Percentiles rank a stretch among this genome's conserved stretches.
These are phyloP conservation scores for Sphenostylis stenocarpa DNA, from an alignment of 306 rosid genomes.

Conservation along the genomic window DNA sequence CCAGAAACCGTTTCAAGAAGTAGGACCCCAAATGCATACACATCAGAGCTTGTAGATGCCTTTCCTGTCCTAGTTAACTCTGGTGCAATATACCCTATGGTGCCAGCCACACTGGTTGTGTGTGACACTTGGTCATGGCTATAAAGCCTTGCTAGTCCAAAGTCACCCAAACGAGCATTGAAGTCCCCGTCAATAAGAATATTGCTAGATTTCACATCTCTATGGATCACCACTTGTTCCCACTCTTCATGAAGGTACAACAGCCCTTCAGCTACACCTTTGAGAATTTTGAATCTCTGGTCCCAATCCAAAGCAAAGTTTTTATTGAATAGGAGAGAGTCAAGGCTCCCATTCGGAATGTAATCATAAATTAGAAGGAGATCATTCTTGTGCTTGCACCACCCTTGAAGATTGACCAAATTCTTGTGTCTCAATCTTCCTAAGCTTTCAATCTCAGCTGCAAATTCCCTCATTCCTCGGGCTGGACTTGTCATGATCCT, in stretches of 20 bases:
- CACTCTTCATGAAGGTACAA: slow-evolving; percentile 38
- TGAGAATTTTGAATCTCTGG: slow-evolving; percentile 3
- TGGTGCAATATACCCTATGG: slow-evolving; percentile 18
- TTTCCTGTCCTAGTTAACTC: slow-evolving; percentile 20
- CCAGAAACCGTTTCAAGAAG: slow-evolving; percentile 16
- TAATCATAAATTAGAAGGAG: slow-evolving; percentile 11
- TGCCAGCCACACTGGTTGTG: slow-evolving; percentile 19
- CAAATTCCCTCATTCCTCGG: slow-evolving; percentile 17
- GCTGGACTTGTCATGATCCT: neutral
- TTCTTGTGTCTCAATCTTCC: slow-evolving; percentile 26
- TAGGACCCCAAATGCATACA: slow-evolving; percentile 23
- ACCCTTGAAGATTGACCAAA: slow-evolving; percentile 27
- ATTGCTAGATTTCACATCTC: slow-evolving; percentile 72
- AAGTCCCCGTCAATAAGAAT: slow-evolving; percentile 33
- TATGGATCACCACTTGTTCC: slow-evolving; percentile 72
- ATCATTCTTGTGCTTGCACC: slow-evolving; percentile 23
- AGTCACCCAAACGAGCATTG: slow-evolving; percentile 22
- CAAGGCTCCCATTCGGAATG: slow-evolving; percentile 25
- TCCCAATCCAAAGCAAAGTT: neutral
- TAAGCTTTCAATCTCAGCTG: slow-evolving; percentile 29
- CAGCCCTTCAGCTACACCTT: slow-evolving; percentile 18
- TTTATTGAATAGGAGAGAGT: neutral
- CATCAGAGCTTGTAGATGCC: slow-evolving; percentile 18
- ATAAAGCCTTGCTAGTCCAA: slow-evolving; percentile 16
- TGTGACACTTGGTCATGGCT: slow-evolving; percentile 16